phyloP scores from a whole-genome alignment of 2,329 filamentous ascomycete genomes.

The Fusarium tjaetaba region DNA sequence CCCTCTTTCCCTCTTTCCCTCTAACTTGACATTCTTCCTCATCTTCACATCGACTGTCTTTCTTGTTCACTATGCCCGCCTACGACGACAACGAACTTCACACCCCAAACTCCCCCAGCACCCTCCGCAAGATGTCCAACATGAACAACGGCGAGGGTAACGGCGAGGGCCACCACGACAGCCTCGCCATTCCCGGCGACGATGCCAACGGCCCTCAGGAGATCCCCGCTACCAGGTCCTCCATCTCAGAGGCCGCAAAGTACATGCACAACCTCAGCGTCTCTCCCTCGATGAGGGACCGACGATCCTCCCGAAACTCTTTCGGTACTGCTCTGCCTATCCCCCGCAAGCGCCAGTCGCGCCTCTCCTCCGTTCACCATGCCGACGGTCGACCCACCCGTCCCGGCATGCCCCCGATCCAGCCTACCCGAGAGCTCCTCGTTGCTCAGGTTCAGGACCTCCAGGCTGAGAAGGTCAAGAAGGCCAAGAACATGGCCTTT shows the following conservation, averaged over 20 bases:
- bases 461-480: conserved; percentile 70
- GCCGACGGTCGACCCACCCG: conserved; percentile 57
- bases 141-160: conserved; percentile 14
- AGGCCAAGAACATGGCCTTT: conserved; percentile 80
- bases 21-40: conserved; percentile 15
- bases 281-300: conserved; percentile 72
- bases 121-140: conserved; percentile 31
- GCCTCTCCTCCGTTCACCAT: conserved; percentile 69
- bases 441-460: conserved; percentile 77
- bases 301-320: conserved; percentile 77
- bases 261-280: conserved; percentile 80
- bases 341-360: conserved; percentile 74
- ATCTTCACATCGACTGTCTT: background rate
- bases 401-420: conserved; percentile 67
- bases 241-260: conserved; percentile 72
- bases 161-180: conserved; percentile 28
- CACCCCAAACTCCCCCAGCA: conserved; percentile 29
- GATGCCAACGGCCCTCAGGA: conserved; percentile 68
- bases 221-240: conserved; percentile 74
- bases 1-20: conserved; percentile 6
- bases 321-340: conserved; percentile 79
- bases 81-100: conserved; percentile 66
- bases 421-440: conserved; percentile 73
- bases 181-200: conserved; percentile 49
- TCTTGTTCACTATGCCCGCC: conserved; percentile 62